phyloP scores from a whole-genome alignment of 345 rosid species.

The Schrenkiella parvula region DNA sequence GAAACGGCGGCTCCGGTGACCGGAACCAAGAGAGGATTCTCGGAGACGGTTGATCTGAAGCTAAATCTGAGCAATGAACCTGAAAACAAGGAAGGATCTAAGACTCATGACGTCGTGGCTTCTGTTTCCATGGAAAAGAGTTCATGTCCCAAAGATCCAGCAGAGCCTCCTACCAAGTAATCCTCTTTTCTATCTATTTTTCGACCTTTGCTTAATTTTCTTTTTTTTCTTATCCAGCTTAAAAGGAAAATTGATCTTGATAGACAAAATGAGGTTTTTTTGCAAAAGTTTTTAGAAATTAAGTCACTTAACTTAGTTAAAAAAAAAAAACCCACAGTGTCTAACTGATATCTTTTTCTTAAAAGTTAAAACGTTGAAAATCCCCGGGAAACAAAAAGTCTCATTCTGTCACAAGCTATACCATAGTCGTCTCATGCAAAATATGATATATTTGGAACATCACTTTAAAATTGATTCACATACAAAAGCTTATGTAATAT shows the following conservation, averaged over 20 bases:
- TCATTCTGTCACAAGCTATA: background rate
- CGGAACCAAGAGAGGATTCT: constrained; percentile 65
- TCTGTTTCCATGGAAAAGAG: constrained; percentile 19
- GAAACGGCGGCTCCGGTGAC: constrained; percentile 27
- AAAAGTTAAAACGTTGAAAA: background rate
- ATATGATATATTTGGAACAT: background rate
- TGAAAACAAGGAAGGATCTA: constrained; percentile 24
- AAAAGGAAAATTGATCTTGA: background rate
- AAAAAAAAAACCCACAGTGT: background rate
- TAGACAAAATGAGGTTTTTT: too few species aligned
- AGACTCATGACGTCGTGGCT: constrained; percentile 14
- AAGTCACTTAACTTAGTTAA: background rate
- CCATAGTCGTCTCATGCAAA: background rate
- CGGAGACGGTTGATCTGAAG: constrained; percentile 72
- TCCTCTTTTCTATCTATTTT: background rate
- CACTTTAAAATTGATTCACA: background rate
- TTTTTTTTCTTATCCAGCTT: background rate
- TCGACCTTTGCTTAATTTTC: background rate
- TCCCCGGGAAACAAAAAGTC: background rate
- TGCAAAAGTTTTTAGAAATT: too few species aligned
- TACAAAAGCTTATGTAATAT: background rate
- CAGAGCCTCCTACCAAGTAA: constrained; percentile 77
- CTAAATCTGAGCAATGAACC: constrained; percentile 52
- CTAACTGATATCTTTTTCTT: background rate
- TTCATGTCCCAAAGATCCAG: constrained; percentile 47